phyloP scores from a whole-genome alignment of 805 yeast genomes.

The Wickerhamomyces chambardii region DNA sequence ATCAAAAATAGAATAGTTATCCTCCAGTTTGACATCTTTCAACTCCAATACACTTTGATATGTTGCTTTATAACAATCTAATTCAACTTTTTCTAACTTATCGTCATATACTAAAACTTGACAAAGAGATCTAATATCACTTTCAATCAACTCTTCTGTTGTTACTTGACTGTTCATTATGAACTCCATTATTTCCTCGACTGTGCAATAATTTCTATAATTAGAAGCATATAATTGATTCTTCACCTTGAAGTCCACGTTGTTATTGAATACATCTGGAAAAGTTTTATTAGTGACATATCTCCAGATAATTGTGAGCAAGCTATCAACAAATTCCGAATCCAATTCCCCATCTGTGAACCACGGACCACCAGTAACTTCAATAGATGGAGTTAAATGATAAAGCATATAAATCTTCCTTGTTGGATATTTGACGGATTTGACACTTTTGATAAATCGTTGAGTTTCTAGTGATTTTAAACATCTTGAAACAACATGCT shows the following conservation, averaged over 20 bases:
- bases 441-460: constrained; percentile 79
- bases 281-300: constrained; percentile 68
- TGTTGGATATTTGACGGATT: constrained; percentile 87
- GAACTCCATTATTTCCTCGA: constrained; percentile 70
- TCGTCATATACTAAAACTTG: constrained; percentile 87
- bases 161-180: constrained; percentile 68
- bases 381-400: constrained; percentile 86
- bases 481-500: constrained; percentile 81
- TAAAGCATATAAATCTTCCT: constrained; percentile 95
- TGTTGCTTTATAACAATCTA: constrained; percentile 69
- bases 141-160: constrained; percentile 64
- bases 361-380: constrained; percentile 99
- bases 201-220: constrained; percentile 55
- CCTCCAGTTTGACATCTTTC: constrained; percentile 24
- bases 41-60: constrained; percentile 75
- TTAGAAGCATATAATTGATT: constrained; percentile 42
- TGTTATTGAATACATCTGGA: constrained; percentile 55
- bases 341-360: constrained; percentile 94
- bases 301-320: constrained; percentile 82
- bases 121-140: constrained; percentile 75
- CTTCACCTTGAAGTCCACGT: constrained; percentile 11
- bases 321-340: constrained; percentile 82
- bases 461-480: constrained; percentile 73
- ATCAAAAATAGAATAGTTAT: constrained; percentile 30
- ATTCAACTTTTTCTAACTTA: constrained; percentile 56